Evolutionary conservation across 129 eudicot species (phyloP).

Genomic region (Artemisia annua): DNA sequence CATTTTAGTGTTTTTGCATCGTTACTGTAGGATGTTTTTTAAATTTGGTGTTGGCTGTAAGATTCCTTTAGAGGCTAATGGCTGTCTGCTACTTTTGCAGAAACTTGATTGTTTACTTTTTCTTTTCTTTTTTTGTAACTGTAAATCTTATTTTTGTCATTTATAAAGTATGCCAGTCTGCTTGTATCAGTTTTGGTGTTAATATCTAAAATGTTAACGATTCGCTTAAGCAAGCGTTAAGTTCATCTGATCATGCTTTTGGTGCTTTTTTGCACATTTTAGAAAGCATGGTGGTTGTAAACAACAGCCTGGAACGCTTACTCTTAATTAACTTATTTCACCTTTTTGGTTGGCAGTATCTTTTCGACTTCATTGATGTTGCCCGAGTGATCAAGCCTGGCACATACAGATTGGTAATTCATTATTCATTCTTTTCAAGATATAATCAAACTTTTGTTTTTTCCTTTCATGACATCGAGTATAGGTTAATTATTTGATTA

Average conservation of each 20-base stretch:
- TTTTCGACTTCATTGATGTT: conserved; percentile 84
- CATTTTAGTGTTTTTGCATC: not conserved
- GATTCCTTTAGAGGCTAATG: not conserved
- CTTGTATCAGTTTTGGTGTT: not conserved
- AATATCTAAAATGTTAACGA: not conserved
- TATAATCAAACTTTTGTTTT: not conserved
- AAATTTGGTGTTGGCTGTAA: not conserved
- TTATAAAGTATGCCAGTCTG: not conserved
- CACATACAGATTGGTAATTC: conserved; percentile 85
- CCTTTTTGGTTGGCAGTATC: conserved; percentile 46
- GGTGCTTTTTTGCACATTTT: not conserved
- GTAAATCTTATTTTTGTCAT: not conserved
- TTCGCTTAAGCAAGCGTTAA: not conserved
- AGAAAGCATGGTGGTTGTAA: not conserved
- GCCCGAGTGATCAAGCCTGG: conserved; percentile 82
- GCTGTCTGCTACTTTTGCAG: conserved; percentile 5
- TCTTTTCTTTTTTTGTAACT: not conserved
- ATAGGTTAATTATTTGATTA: not conserved
- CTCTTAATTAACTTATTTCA: not conserved
- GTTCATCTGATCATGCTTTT: not conserved
- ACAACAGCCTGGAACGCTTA: not conserved
- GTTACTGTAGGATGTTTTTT: not conserved
- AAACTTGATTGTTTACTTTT: not conserved
- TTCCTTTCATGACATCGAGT: not conserved
- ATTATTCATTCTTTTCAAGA: not conserved